A percentile compares a stretch with the other conserved stretches of the same genome.
These are phyloP conservation scores for Pseudopithomyces maydicus DNA, from an alignment of 2,329 filamentous ascomycete species.

Conservation along the genomic window DNA sequence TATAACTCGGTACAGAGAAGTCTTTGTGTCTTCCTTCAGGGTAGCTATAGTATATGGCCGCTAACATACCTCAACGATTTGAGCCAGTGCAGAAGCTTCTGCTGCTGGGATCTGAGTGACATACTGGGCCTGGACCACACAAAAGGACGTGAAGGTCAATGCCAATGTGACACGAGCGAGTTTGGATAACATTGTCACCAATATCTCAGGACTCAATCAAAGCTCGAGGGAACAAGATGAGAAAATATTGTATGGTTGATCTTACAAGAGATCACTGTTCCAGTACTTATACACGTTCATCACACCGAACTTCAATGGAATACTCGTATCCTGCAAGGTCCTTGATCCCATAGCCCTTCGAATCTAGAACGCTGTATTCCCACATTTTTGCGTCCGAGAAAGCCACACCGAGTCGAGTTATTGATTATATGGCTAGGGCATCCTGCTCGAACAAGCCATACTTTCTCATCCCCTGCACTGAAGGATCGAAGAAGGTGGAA, in stretches of 20 bases:
- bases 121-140: slow-evolving; percentile 11
- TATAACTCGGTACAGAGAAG: too few relatives aligned
- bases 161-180: slow-evolving; percentile 7
- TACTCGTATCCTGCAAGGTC: background rate
- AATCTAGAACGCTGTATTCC: background rate
- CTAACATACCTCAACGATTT: slow-evolving; percentile 5
- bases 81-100: slow-evolving; percentile 10
- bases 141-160: slow-evolving; percentile 9
- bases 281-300: slow-evolving; percentile 2
- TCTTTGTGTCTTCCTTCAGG: too few relatives aligned
- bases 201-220: background rate
- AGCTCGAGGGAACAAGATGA: background rate
- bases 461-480: background rate
- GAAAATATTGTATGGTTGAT: background rate
- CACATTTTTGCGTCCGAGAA: background rate
- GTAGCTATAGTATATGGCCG: too few relatives aligned
- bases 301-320: background rate
- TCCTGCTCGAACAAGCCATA: background rate
- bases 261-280: background rate
- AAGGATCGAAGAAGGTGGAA: background rate
- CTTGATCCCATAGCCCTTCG: background rate
- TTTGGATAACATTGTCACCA: slow-evolving; percentile 9
- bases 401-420: slow-evolving; percentile 11
- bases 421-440: slow-evolving; percentile 4
- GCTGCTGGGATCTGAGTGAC: slow-evolving; percentile 10